Evolutionary conservation across 768 basidiomycete species (phyloP), one percentile per base, ranked within the genome.

Genomic region (Tubosaeta sp.): DNA sequence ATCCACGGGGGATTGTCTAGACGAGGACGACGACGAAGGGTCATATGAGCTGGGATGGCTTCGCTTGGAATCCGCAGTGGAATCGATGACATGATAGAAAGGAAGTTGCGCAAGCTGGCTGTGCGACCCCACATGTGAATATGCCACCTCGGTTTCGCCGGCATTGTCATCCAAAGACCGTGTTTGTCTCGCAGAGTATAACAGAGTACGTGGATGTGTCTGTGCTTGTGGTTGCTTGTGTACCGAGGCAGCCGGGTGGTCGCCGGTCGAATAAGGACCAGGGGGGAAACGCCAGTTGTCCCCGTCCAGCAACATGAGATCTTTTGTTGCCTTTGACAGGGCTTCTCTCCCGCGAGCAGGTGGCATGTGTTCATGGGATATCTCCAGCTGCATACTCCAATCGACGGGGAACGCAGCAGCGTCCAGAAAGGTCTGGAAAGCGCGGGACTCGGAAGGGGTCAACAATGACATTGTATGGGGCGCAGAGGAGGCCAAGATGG

Each of bases 281-380:
- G 67, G 56, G 4, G 63, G 64, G 46, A 63, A 60, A 26, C 61
- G 63, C 75, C 72, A 82, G 7, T 63, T 69, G 13, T 68, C 74
- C 12, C 55, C 59, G 53, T 86, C 86, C 26, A 90, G 74, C 5
- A 86, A 75, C 83, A 92, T 89, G 41, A 92, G 80, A 67, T 91
- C 87, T 67, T 87, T 89, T 0, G 89, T 91, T 0, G 88, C 88
- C 69, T 85, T 86, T 48, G 85, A 72, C 49, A 92, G 77, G 2
- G 83, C 83, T 49, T 86, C 83, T 52, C 74, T 82, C 53, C 80
- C 81, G 51, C 72, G 79, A 48, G 77, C 68, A 11, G 78, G 76
- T 33, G 76, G 72, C 59, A 80, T 69, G 54, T 80, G 76, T 46
- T 80, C 75, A 43, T 74, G 71, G 25, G 53, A 71, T 54, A 53